These are phyloP conservation scores for Talaromyces sp. DNA, from an alignment of 2,329 filamentous ascomycete species.

Conservation along the genomic window DNA sequence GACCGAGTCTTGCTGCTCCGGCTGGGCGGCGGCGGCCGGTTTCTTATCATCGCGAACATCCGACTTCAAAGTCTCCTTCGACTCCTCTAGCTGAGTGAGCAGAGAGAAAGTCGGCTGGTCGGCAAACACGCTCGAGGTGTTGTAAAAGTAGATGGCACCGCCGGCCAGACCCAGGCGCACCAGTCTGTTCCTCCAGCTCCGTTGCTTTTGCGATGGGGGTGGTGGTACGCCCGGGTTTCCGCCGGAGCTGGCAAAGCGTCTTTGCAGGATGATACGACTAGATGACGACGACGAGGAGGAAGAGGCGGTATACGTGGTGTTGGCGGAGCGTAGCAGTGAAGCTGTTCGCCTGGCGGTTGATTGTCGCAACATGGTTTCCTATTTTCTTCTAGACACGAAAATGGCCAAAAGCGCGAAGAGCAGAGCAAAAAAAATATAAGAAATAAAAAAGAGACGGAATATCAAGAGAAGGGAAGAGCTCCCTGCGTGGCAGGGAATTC, in stretches of 20 bases:
- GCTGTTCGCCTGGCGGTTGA: constrained; percentile 9
- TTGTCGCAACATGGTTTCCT: constrained; percentile 10
- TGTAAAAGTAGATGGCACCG: constrained; percentile 86
- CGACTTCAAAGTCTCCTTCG: constrained; percentile 54
- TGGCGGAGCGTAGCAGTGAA: constrained; percentile 10
- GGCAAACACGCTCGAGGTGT: constrained; percentile 80
- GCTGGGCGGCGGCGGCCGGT: constrained; percentile 29
- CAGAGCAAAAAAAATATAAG: not conserved
- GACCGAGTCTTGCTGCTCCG: constrained; percentile 5
- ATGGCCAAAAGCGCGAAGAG: not conserved
- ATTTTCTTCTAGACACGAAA: not conserved
- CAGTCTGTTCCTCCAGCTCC: constrained; percentile 75
- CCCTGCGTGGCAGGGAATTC: constrained; percentile 1
- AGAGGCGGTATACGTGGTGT: constrained; percentile 2
- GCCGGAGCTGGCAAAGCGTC: constrained; percentile 11
- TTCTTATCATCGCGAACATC: constrained; percentile 56
- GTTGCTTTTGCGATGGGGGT: constrained; percentile 57
- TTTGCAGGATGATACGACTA: constrained; percentile 4
- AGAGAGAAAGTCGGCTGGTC: constrained; percentile 53
- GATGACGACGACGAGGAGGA: not conserved
- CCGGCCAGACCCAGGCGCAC: constrained; percentile 70
- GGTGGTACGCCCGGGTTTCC: constrained; percentile 23
- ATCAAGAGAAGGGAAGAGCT: not conserved
- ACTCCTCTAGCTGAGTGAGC: constrained; percentile 21
- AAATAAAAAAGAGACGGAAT: not conserved